Evolutionary conservation across 2,329 filamentous ascomycete species (phyloP).

Genomic region (Intubia oerlemansii): DNA sequence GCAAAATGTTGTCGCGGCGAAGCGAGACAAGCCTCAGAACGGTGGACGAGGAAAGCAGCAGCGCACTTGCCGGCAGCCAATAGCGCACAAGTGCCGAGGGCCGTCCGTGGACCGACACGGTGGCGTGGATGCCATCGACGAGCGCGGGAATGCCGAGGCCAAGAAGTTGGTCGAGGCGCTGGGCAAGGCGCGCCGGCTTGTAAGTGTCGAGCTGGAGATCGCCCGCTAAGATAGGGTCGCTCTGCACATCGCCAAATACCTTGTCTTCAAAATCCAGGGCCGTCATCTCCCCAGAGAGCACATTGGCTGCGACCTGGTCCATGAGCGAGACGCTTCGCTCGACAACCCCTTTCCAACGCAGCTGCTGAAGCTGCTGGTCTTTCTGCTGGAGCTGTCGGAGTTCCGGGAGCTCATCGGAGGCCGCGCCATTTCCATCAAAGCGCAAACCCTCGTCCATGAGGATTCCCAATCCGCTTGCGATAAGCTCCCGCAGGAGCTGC

Average conservation of each 20-base stretch:
- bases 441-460: constrained; percentile 70
- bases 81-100: constrained; percentile 61
- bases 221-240: constrained; percentile 35
- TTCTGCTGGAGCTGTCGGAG: no score
- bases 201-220: constrained; percentile 23
- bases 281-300: constrained; percentile 39
- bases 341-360: constrained; percentile 49
- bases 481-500: constrained; percentile 53
- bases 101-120: constrained; percentile 47
- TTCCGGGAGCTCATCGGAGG: no score
- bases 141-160: constrained; percentile 48
- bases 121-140: constrained; percentile 26
- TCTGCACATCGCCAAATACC: constrained; percentile 39
- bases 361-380: no score
- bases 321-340: constrained; percentile 68
- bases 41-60: constrained; percentile 68
- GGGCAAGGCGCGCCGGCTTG: constrained; percentile 39
- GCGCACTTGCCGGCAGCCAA: constrained; percentile 57
- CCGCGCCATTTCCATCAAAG: no score
- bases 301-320: constrained; percentile 61
- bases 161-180: constrained; percentile 48
- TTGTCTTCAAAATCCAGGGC: constrained; percentile 43
- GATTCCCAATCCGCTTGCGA: constrained; percentile 69
- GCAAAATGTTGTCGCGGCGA: constrained; percentile 51
- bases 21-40: constrained; percentile 61